Base-by-base conservation (phyloP, 2,329 filamentous ascomycete genomes). In the Cordyceps tenuipes region DNA sequence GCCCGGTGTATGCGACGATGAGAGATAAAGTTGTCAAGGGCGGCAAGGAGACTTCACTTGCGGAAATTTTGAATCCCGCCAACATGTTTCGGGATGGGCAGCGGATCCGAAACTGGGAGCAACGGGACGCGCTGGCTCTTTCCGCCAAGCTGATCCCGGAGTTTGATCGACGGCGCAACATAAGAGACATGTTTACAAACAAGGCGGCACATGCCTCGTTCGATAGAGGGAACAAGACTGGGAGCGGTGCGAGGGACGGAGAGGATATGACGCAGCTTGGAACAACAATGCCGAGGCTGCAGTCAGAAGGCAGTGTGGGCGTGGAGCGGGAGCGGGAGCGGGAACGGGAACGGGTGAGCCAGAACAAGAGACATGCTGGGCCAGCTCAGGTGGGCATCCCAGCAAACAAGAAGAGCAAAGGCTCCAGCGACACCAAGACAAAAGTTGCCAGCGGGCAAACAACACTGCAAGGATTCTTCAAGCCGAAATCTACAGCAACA, bases 131-230 rank as follows among this genome's bases (percentile, higher is more conserved):
- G 0, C 80, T 93, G 12, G 82, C 88, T 3, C 78, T 89, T 59
- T 97, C 92, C 23, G 92, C 88, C 0, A 91, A 85, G 69, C 79
- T 95, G 10, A 88, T 97, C 60, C 88, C 91, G 1, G 92, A 97
- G 66, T 97, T 97, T 66, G 85, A 92, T 68, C 86, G 87, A 62
- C 84, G 94, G 21, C 83, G 84, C 65, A 96, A 79, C 69, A 97
- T 99, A 68, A 90, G 88, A 66, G 91, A 96, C 68, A 97, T 99
- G 94, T 97, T 97, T 70, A 79, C 78, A 62, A 57, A 57, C 10
- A 85, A 81, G 66, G 86, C 56, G 12, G 29, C 59, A 9, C 60
- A 82, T 65, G 70, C 80, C 52, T 39, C 9, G 13, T 39, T 51
- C 21, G 26, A 51, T 29, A 41, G 21, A 29, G 46, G 48, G 43